Conservation (phyloP, 164 flowering plant species). For the Vitis labrusca region DNA sequence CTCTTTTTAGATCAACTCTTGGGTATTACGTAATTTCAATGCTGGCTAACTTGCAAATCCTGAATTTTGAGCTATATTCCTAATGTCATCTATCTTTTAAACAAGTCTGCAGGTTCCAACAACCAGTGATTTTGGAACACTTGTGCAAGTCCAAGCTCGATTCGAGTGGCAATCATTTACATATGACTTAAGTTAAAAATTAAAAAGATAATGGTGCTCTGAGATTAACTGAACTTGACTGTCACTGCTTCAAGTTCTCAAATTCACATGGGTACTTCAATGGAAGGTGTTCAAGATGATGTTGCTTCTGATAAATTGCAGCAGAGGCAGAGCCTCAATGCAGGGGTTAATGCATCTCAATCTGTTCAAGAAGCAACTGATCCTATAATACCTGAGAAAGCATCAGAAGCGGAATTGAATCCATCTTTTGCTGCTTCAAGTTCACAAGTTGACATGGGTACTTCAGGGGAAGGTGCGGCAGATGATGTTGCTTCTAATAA, state of each 20-base stretch:
- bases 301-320: constrained; percentile 32
- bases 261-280: constrained; percentile 25
- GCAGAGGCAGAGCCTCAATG: constrained; percentile 20
- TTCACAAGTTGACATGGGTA: not conserved
- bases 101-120: not conserved
- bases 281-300: constrained; percentile 17
- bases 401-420: not conserved
- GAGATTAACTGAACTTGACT: not conserved
- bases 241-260: not conserved
- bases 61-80: not conserved
- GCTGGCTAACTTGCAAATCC: not conserved
- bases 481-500: constrained; percentile 21
- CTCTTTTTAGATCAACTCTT: no score
- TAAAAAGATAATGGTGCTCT: not conserved
- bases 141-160: not conserved
- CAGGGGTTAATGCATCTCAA: not conserved
- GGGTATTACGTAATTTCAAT: not conserved
- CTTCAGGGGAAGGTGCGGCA: constrained; percentile 14
- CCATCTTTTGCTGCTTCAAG: no score
- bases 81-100: not conserved
- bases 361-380: constrained; percentile 12
- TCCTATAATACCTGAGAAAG: constrained; percentile 6
- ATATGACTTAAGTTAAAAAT: not conserved
- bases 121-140: not conserved
- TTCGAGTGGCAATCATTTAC: not conserved